Evolutionary conservation across 257 asterid species (phyloP), one percentile per base, ranked within the genome.

Genomic region (Solanum raphanifolium): DNA sequence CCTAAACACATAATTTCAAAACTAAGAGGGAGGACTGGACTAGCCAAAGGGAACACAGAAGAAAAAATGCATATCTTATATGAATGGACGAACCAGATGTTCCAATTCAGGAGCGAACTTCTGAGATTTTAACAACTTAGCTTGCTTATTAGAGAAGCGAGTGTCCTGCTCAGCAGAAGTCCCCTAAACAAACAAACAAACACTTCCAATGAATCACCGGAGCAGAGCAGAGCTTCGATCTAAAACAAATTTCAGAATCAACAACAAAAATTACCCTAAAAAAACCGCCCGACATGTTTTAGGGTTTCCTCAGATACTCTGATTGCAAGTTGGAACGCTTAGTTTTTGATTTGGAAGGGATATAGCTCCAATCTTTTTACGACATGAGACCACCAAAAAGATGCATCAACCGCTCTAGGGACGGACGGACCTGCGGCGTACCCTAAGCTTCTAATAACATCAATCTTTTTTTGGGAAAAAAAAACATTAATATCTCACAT

Each of bases 121-220:
- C 93, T 96, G 98, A 83, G 99, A 96, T 92, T 97, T 96, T 75
- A 97, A 85, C 27, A 97, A 94, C 90, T 96, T 97, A 16, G 98
- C 98, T 91, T 97, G 99, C 94, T 97, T 97, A 95, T 97, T 97
- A 90, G 99, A 97, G 93, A 97, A 97, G 38, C 99, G 94, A 82
- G 99, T 96, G 89, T 97, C 99, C 93, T 97, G 99, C 87, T 94
- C 98, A 58, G 99, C 98, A 35, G 99, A 96, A 60, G 99, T 97
- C 89, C 99, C 99, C 99, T 97, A 89, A 62, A 81, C 74, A 87
- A 87, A 89, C 38, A 83, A n/a, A 46, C 31, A 46, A 12, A 75
- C 32, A 85, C 78, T 35, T 74, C 27, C 60, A 46, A 16, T 46
- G 18, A 46, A 13, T 13, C 55, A 46, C 18, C 6, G 18, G 52